A percentile compares a stretch with the other conserved stretches of the same genome.
Conservation (phyloP, 2,329 filamentous ascomycete genomes). For the Xylariaceae sp. region DNA sequence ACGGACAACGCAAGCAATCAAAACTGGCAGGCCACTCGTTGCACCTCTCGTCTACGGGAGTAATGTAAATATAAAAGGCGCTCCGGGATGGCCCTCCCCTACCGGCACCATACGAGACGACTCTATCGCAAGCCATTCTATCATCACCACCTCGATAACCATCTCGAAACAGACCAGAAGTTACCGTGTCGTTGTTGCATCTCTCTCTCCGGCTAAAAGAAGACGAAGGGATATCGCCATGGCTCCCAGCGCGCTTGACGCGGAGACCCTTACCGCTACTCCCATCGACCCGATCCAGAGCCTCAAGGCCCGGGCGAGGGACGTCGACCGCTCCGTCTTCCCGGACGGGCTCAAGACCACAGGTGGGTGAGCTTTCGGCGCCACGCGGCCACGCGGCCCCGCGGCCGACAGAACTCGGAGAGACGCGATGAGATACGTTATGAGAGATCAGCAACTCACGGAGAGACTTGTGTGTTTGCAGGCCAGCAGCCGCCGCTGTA, state of each 20-base stretch:
- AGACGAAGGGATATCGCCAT: slow-evolving; percentile 8
- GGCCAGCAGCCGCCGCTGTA: slow-evolving; percentile 63
- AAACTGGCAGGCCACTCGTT: no score
- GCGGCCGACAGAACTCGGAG: slow-evolving; percentile 15
- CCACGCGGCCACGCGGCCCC: not conserved
- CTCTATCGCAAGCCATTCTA: no score
- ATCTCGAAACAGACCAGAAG: no score
- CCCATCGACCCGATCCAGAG: slow-evolving; percentile 13
- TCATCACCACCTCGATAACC: no score
- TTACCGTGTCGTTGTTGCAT: no score
- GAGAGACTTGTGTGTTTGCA: slow-evolving; percentile 17
- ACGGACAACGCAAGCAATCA: no score
- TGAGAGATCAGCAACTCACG: not conserved
- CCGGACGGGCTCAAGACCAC: slow-evolving; percentile 57
- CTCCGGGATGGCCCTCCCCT: no score
- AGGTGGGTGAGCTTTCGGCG: slow-evolving; percentile 16
- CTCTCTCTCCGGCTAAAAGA: no score
- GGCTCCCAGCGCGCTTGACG: slow-evolving; percentile 21
- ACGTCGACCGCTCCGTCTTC: slow-evolving; percentile 38
- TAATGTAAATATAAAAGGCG: no score
- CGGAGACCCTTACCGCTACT: no score
- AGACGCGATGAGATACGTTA: not conserved
- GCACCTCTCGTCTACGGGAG: no score
- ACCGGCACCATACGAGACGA: no score
- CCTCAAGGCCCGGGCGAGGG: slow-evolving; percentile 16